A percentile compares a stretch with the other conserved stretches of the same genome.
Evolutionary conservation across 2,329 filamentous ascomycete genomes (phyloP).

Genomic region (Colletotrichum sp.): DNA sequence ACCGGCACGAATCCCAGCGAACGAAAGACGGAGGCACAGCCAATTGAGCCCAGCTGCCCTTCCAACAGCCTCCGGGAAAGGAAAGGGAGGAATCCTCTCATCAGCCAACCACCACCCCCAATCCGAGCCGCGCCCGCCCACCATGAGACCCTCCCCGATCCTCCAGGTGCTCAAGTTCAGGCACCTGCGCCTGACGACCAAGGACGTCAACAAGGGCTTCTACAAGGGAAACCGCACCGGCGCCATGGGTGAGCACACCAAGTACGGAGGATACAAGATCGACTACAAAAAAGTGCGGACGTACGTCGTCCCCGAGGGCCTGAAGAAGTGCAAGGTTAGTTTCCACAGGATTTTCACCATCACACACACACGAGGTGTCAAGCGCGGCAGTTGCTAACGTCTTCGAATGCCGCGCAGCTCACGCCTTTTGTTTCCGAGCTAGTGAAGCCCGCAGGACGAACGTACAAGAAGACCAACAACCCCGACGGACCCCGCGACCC

Average conservation of each 20-base stretch:
- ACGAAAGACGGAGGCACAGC: neutral
- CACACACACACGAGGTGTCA: neutral
- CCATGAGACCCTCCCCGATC: slow-evolving; percentile 71
- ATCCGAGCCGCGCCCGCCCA: slow-evolving; percentile 22
- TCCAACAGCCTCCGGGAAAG: neutral
- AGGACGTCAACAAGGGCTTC: slow-evolving; percentile 90
- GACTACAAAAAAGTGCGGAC: slow-evolving; percentile 90
- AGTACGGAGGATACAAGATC: slow-evolving; percentile 82
- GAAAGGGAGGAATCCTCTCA: neutral
- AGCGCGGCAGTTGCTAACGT: neutral
- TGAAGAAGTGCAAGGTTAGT: slow-evolving; percentile 75
- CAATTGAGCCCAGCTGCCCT: neutral
- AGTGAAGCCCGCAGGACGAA: slow-evolving; percentile 49
- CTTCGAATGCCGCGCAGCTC: slow-evolving; percentile 57
- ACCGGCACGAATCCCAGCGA: neutral
- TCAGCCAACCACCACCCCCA: neutral
- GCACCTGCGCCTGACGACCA: slow-evolving; percentile 85
- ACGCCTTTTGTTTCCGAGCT: slow-evolving; percentile 77
- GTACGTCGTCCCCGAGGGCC: slow-evolving; percentile 76
- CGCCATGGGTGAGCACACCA: slow-evolving; percentile 84
- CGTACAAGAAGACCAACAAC: slow-evolving; percentile 58
- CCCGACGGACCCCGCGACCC: slow-evolving; percentile 62
- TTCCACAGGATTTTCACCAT: neutral
- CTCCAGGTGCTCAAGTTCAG: slow-evolving; percentile 72
- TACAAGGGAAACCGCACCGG: slow-evolving; percentile 97